These are phyloP conservation scores for Populus pruinosa DNA, from an alignment of 345 rosid genomes.

Conservation along the genomic window DNA sequence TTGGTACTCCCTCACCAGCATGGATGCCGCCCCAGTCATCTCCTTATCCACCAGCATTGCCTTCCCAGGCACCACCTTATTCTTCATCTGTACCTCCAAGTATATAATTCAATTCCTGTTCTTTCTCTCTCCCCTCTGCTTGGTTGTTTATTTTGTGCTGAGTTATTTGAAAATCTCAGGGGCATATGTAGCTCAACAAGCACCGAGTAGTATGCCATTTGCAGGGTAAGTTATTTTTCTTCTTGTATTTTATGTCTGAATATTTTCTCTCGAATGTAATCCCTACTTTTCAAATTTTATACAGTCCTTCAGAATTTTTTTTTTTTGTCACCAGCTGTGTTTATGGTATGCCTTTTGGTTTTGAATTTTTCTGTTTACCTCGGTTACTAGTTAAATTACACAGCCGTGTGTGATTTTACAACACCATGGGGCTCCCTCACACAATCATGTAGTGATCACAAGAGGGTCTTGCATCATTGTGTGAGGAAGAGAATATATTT, in stretches of 20 bases:
- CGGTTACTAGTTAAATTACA: too few relatives aligned
- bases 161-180: constrained; percentile 45
- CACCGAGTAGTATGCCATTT: constrained; percentile 43
- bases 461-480: too few relatives aligned
- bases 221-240: constrained; percentile 44
- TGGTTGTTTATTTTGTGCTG: neutral
- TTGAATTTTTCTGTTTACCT: too few relatives aligned
- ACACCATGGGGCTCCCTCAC: too few relatives aligned
- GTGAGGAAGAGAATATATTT: too few relatives aligned
- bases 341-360: too few relatives aligned
- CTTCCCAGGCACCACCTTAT: constrained; percentile 38
- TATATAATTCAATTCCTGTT: constrained; percentile 33
- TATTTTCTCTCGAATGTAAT: neutral
- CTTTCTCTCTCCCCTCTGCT: neutral
- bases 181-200: constrained; percentile 47
- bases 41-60: constrained; percentile 41
- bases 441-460: too few relatives aligned
- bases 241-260: neutral
- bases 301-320: neutral
- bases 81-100: constrained; percentile 56
- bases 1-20: constrained; percentile 40
- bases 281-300: neutral
- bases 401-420: too few relatives aligned
- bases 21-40: constrained; percentile 49
- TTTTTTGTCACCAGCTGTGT: too few relatives aligned